These are phyloP conservation scores for Nicotiana noctiflora DNA, from an alignment of 257 asterid genomes.

Conservation along the genomic window DNA sequence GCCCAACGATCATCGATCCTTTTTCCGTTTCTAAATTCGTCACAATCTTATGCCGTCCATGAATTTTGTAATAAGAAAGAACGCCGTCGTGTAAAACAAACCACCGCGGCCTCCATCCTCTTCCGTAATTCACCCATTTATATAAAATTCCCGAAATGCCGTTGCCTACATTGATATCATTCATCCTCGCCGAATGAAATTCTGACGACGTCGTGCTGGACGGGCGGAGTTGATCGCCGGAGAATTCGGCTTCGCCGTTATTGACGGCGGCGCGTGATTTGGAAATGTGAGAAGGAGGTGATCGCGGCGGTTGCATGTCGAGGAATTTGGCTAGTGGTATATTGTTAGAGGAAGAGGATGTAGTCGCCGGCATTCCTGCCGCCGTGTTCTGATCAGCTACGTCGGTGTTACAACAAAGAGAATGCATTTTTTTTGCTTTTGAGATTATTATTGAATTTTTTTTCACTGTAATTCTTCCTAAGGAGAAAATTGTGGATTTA, in stretches of 20 bases:
- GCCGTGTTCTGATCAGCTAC: conserved; percentile 3
- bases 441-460: neutral
- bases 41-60: conserved; percentile 14
- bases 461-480: neutral
- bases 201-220: neutral
- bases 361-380: neutral
- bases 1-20: conserved; percentile 12
- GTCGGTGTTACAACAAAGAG: conserved; percentile 13
- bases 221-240: neutral
- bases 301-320: conserved; percentile 6
- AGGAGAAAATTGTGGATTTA: neutral
- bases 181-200: conserved; percentile 8
- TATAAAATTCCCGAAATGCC: conserved; percentile 19
- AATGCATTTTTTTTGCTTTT: conserved; percentile 1
- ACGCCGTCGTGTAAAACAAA: conserved; percentile 18
- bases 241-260: neutral
- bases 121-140: conserved; percentile 26
- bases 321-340: conserved; percentile 5
- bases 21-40: conserved; percentile 15
- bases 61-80: conserved; percentile 18
- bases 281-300: too few species aligned
- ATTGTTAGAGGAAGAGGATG: neutral
- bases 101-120: conserved; percentile 25
- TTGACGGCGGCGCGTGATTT: too few species aligned
- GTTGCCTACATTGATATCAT: conserved; percentile 8